Evolutionary conservation across 83 land plant species (phyloP), one percentile per base, ranked within the genome.

Genomic region (Thuja plicata): DNA sequence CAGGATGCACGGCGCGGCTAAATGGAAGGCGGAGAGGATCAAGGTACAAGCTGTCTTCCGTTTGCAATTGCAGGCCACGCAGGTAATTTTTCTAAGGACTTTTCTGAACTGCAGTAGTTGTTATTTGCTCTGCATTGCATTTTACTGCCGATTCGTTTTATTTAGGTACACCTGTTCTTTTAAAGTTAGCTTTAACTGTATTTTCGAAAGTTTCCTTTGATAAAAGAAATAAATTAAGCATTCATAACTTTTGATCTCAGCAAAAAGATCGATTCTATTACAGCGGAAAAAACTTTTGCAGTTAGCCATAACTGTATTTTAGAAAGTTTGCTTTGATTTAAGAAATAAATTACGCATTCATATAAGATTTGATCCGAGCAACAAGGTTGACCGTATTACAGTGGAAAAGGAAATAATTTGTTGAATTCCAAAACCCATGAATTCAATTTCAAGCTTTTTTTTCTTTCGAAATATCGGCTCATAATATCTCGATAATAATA

Each of bases 1-100:
- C 10, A 52, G 81, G 89, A 95, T 95, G 96, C 93, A 94, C 52
- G 92, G 92, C 88, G 89, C 88, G 86, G 82, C 96, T 11, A 95
- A 91, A 87, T 95, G 93, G 93, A 95, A 93, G 92, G 74, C 86
- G 89, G 96, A 95, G 81, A 95, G 92, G 91, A 92, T 87, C 32
- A 95, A 95, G 91, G 94, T 93, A 30, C 93, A 95, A 91, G 95
- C 91, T 45, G 96, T 93, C 8, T 95, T 95, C 88, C 86, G 96
- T 54, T 91, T 95, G 32, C 96, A 95, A 80, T 95, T 93, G 71
- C 94, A 95, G 91, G 96, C 96, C 15, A 93, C 95, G 37, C 91
- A 95, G 89, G 96, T 95, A 92, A 88, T 94, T 52, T 52, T 89
- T 21, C 1, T 43, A 21, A 27, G 17, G 24, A 1, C 70, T 3